phyloP scores from a whole-genome alignment of 805 yeast genomes.

The Jamesozyma hellenica region DNA sequence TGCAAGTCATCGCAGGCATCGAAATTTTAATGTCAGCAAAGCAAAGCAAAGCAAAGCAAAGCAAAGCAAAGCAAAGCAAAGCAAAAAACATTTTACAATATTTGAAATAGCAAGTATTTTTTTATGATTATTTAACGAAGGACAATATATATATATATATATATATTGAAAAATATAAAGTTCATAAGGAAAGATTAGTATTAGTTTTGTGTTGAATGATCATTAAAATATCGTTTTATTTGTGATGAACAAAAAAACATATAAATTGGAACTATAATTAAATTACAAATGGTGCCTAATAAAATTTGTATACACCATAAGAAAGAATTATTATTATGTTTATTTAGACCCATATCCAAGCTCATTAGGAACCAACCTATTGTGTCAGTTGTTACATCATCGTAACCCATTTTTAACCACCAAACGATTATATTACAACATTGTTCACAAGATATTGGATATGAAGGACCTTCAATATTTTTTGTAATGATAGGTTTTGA shows the following conservation, averaged over 20 bases:
- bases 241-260: constrained; percentile 42
- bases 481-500: constrained; percentile 82
- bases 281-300: constrained; percentile 38
- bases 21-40: no score
- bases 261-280: constrained; percentile 50
- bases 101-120: no score
- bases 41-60: no score
- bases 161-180: no score
- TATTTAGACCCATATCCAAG: constrained; percentile 58
- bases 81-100: no score
- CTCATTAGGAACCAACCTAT: constrained; percentile 75
- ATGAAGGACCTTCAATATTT: constrained; percentile 75
- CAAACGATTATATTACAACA: constrained; percentile 55
- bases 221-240: constrained; percentile 25
- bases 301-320: constrained; percentile 44
- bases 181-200: no score
- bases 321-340: constrained; percentile 37
- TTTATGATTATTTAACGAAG: no score
- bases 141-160: no score
- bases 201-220: no score
- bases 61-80: no score
- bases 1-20: no score
- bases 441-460: constrained; percentile 52
- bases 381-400: constrained; percentile 69
- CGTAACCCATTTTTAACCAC: constrained; percentile 52